Evolutionary conservation across 225 moss, liverwort and hornwort genomes (phyloP), one percentile per base, ranked within the genome.

Genomic region (Sphagnum tenellum): DNA sequence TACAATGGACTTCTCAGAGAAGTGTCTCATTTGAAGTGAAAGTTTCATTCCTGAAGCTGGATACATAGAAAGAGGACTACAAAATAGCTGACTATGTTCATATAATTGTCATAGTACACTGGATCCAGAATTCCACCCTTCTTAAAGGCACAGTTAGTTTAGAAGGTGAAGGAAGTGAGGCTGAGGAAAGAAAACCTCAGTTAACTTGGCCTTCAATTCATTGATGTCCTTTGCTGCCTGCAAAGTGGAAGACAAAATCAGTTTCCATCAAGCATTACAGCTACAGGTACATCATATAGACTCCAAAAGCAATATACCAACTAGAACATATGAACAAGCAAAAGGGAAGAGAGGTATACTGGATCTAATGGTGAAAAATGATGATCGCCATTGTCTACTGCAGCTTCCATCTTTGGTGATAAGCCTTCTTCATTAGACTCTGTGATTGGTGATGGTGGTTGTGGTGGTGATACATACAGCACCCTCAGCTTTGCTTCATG

Each of bases 381-480:
- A 7, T 81, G 79, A 68, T 92, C 87, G 56, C 90, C 89, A 72
- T 90, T 90, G 49, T 98, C 89, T 58, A 74, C 60, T 9, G 44
- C 51, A 53, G 74, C 49, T 5, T 48, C 53, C 49, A 80, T 56
- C 71, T 90, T 90, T 0, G 88, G 87, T 70, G 88, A 85, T 56
- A 80, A 70, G 3, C 82, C 89, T 67, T 90, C 90, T 56, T 98
- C 93, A 8, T 90, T 89, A 44, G 93, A 93, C 72, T 98, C 96
- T 46, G 87, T 85, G 60, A 98, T 90, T 12, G 92, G 96, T 46
- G 90, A 98, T 63, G 96, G 96, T 66, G 84, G 96, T 89, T 92
- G 92, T 49, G 96, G 93, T 13, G 93, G 96, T 70, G 90, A 73
- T 66, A 92, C 83, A 67, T 93, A 98, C 3, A 98, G 62, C 55